These are phyloP conservation scores for Achaetomiella virescens DNA, from an alignment of 495 filamentous ascomycete genomes.

Conservation along the genomic window DNA sequence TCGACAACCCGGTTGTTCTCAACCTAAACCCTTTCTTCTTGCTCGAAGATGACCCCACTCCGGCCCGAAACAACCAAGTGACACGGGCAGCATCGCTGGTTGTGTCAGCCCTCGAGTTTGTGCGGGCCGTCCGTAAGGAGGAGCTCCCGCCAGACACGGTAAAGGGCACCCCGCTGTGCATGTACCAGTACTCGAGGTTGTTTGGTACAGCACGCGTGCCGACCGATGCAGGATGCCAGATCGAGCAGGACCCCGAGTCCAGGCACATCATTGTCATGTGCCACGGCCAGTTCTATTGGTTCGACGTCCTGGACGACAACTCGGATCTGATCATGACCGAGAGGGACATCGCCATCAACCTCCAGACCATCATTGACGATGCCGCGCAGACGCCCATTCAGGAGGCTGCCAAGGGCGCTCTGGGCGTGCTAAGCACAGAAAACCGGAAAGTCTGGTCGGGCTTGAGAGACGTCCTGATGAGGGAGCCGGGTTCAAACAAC, in stretches of 20 bases:
- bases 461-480: conserved; percentile 79
- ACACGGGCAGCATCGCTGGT: conserved; percentile 89
- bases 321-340: conserved; percentile 96
- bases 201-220: conserved; percentile 95
- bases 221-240: conserved; percentile 91
- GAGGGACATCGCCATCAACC: conserved; percentile 84
- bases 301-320: conserved; percentile 92
- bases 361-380: conserved; percentile 88
- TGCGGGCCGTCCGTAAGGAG: conserved; percentile 86
- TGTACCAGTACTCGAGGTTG: conserved; percentile 96
- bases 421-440: conserved; percentile 92
- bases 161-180: conserved; percentile 76
- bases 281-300: conserved; percentile 98
- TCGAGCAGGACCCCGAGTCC: conserved; percentile 81
- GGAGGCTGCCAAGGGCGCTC: conserved; percentile 85
- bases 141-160: conserved; percentile 88
- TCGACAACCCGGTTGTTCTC: conserved; percentile 93
- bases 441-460: conserved; percentile 95
- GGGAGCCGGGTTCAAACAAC: conserved; percentile 84
- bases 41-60: conserved; percentile 94
- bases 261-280: conserved; percentile 94
- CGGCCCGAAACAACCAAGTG: conserved; percentile 91
- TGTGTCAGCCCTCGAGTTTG: conserved; percentile 84
- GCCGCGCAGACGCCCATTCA: conserved; percentile 83
- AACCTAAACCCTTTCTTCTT: conserved; percentile 98